These are phyloP conservation scores for Taphrina sp. DNA, from an alignment of 1,139 yeast genomes.

Conservation along the genomic window DNA sequence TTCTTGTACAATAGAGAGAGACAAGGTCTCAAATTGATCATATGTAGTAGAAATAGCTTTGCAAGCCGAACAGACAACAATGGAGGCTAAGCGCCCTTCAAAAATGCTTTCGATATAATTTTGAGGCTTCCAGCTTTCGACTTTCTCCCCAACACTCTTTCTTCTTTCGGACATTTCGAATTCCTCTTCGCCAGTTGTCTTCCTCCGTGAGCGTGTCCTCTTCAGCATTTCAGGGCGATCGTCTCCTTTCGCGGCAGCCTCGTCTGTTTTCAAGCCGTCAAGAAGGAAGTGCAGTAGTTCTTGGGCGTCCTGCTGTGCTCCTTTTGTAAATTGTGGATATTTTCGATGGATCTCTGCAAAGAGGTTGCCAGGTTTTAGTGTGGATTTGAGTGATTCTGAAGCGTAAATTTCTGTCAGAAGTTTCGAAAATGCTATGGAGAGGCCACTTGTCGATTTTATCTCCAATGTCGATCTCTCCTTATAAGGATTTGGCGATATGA, in stretches of 20 bases:
- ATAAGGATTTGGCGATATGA: constrained; percentile 29
- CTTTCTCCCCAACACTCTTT: not conserved
- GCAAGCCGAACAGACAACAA: constrained; percentile 35
- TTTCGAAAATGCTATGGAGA: constrained; percentile 30
- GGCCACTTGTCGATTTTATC: constrained; percentile 18
- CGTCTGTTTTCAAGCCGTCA: constrained; percentile 33
- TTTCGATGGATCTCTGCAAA: constrained; percentile 29
- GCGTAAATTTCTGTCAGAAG: constrained; percentile 32
- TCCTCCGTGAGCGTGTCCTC: constrained; percentile 16
- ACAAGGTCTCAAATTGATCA: constrained; percentile 35
- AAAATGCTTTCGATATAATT: constrained; percentile 32
- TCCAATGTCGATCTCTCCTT: constrained; percentile 15
- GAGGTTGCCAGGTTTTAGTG: constrained; percentile 27
- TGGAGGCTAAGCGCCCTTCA: constrained; percentile 35
- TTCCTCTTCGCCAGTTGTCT: constrained; percentile 21
- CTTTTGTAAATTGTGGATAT: constrained; percentile 31
- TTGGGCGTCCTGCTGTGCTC: constrained; percentile 36
- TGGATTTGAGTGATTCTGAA: constrained; percentile 21
- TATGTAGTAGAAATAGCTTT: constrained; percentile 32
- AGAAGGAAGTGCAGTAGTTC: constrained; percentile 34
- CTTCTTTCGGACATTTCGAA: constrained; percentile 25
- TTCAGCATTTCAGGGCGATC: constrained; percentile 10
- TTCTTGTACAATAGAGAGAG: constrained; percentile 32
- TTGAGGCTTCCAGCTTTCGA: constrained; percentile 17
- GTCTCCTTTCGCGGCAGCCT: constrained; percentile 1